Evolutionary conservation across 1,284 basidiomycete species (phyloP).

Genomic region (Ustilago hordei): DNA sequence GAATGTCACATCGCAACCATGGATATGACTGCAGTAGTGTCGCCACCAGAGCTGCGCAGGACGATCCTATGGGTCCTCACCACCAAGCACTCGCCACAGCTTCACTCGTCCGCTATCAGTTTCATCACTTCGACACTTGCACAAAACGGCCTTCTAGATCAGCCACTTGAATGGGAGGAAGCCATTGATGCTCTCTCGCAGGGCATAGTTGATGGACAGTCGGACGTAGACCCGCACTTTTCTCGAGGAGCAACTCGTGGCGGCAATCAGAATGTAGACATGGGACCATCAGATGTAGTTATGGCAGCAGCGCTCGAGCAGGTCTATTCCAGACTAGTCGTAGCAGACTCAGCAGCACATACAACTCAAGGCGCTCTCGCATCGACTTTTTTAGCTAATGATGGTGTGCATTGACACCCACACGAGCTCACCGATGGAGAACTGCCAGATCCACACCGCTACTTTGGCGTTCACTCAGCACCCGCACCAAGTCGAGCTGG

Average conservation of each 20-base stretch:
- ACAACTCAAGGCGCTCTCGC: neutral
- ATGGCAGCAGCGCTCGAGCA: constrained; percentile 57
- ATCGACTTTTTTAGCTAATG: neutral
- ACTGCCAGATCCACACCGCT: constrained; percentile 83
- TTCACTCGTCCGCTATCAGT: constrained; percentile 64
- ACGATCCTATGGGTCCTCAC: constrained; percentile 63
- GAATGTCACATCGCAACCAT: neutral
- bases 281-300: constrained; percentile 46
- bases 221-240: constrained; percentile 15
- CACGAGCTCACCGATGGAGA: constrained; percentile 71
- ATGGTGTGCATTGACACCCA: constrained; percentile 18
- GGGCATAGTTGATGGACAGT: constrained; percentile 59
- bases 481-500: too few relatives aligned
- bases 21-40: neutral
- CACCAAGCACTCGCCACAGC: constrained; percentile 63
- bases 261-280: neutral
- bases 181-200: constrained; percentile 66
- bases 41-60: constrained; percentile 61
- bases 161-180: constrained; percentile 59
- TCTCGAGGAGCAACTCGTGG: constrained; percentile 5
- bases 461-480: constrained; percentile 86
- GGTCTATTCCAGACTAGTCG: constrained; percentile 64
- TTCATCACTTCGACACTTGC: constrained; percentile 64
- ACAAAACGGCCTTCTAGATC: constrained; percentile 58
- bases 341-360: constrained; percentile 55